Base-by-base conservation (phyloP, 352 stramenopile genomes). In the Phytophthora nicotianae region DNA sequence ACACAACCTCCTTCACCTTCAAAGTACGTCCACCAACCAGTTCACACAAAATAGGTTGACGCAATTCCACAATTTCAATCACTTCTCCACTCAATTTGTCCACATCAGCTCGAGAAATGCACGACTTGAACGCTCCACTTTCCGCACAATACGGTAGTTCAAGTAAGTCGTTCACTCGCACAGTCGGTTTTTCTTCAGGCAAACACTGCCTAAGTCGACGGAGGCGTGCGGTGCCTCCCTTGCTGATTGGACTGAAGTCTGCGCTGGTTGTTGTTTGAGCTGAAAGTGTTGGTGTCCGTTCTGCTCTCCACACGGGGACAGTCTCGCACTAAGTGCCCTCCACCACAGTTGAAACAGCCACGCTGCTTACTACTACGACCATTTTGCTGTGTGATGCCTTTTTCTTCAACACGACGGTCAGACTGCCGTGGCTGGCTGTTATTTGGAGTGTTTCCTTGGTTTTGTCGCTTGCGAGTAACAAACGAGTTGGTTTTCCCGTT, bases 221-320 rank as follows among this genome's bases (percentile, higher is more conserved):
- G 11, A 60, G 52, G 52, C 52, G 41, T 60, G 52, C 27, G 52
- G 17, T 47, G 42, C 52, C 41, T 58, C 40, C 40, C 51, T 42
- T 50, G 38, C 17, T 29, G n/a, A 26, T 47, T 42, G 40, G 50
- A 52, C 14, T 41, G 41, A 16, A 9, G 42, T 32, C 42, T 16
- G 10, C 42, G 42, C 21, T 33, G 42, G 33, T 40, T 40, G 33
- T 40, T 40, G n/a, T n/a, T n/a, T n/a, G n/a, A n/a, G n/a, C n/a
- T n/a, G n/a, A n/a, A n/a, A n/a, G n/a, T n/a, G n/a, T n/a, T n/a
- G n/a, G n/a, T n/a, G n/a, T n/a, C n/a, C n/a, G n/a, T n/a, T n/a
- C n/a, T n/a, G n/a, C n/a, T n/a, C n/a, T n/a, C n/a, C n/a, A n/a
- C n/a, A n/a, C n/a, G n/a, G n/a, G n/a, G n/a, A n/a, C n/a, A n/a